Percentiles rank a stretch among this genome's conserved stretches.
phyloP scores from a whole-genome alignment of 129 eudicot genomes.

The Flaveria robusta region DNA sequence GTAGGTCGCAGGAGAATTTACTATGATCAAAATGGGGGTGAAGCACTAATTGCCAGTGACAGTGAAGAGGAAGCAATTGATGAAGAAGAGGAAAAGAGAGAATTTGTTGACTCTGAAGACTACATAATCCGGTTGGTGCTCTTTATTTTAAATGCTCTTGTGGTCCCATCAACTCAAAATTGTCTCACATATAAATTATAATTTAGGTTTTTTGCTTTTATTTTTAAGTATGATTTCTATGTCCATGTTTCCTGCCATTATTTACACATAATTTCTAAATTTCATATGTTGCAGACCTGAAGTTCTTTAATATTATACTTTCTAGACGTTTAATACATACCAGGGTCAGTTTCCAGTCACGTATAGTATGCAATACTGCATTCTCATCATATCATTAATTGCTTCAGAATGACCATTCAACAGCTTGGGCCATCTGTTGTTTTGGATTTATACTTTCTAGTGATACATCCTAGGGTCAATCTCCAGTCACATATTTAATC shows the following conservation, averaged over 20 bases:
- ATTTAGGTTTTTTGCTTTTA: neutral
- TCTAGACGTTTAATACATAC: conserved; percentile 3
- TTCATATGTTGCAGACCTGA: conserved; percentile 1
- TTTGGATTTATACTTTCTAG: conserved; percentile 47
- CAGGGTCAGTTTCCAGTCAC: conserved; percentile 3
- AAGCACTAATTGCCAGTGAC: conserved; percentile 85
- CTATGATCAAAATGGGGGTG: conserved; percentile 93
- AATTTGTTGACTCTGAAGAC: conserved; percentile 79
- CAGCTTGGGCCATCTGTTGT: conserved; percentile 68
- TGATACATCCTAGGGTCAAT: neutral
- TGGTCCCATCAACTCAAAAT: conserved; percentile 14
- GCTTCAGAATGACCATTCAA: conserved; percentile 58
- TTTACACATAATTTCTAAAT: neutral
- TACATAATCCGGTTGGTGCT: conserved; percentile 77
- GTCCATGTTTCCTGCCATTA: neutral
- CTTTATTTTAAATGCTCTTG: conserved; percentile 9
- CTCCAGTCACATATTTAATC: neutral
- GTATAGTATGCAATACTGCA: neutral
- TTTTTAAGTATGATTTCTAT: neutral
- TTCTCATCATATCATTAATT: conserved; percentile 4
- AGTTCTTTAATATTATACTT: neutral
- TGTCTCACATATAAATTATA: neutral
- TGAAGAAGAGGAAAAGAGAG: conserved; percentile 91
- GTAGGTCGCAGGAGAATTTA: conserved; percentile 92
- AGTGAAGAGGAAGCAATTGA: conserved; percentile 87